Evolutionary conservation across 352 stramenopile species (phyloP).

Genomic region (Pythium sukuiense): DNA sequence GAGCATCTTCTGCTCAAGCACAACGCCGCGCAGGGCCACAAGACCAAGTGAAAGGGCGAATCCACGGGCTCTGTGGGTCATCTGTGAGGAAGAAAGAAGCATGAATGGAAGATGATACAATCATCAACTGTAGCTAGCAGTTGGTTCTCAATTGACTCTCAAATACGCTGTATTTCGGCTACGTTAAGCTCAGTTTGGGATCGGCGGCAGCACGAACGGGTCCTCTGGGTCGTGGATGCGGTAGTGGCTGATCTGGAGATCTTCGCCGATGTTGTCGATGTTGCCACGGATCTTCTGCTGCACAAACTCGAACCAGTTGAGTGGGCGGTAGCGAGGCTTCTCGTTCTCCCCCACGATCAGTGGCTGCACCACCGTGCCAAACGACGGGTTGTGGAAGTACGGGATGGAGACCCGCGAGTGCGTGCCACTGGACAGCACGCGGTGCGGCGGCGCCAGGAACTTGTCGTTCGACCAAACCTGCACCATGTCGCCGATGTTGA

Average conservation of each 20-base stretch:
- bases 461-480: slow-evolving; percentile 56
- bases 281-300: slow-evolving; percentile 84
- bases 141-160: too few relatives aligned
- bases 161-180: too few relatives aligned
- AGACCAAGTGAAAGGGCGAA: neutral
- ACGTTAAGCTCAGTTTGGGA: neutral
- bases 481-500: slow-evolving; percentile 62
- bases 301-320: slow-evolving; percentile 88
- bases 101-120: too few relatives aligned
- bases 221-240: slow-evolving; percentile 4
- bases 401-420: slow-evolving; percentile 44
- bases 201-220: neutral
- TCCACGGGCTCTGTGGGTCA: too few relatives aligned
- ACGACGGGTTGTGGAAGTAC: slow-evolving; percentile 71
- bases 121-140: too few relatives aligned
- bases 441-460: slow-evolving; percentile 44
- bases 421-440: slow-evolving; percentile 38
- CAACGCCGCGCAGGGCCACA: neutral
- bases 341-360: slow-evolving; percentile 41
- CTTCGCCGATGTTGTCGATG: slow-evolving; percentile 85
- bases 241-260: slow-evolving; percentile 90
- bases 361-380: slow-evolving; percentile 51
- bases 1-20: neutral
- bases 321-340: slow-evolving; percentile 57
- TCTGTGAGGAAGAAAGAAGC: too few relatives aligned